Percentiles rank a stretch among this genome's conserved stretches.
phyloP scores from a whole-genome alignment of 345 rosid species.

The Bruguiera sexangula region DNA sequence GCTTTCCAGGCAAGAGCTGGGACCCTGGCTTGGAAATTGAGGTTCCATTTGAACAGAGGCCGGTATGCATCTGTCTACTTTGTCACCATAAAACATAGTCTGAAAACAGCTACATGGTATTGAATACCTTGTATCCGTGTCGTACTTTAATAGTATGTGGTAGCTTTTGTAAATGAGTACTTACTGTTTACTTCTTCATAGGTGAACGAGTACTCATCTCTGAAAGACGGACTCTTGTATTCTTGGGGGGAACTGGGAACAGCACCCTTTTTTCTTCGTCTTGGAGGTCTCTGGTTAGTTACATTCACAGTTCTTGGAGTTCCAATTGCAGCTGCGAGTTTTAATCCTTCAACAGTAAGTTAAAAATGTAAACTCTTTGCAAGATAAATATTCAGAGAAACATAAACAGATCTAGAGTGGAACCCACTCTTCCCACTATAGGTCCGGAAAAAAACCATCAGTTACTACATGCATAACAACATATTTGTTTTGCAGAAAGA shows the following conservation, averaged over 20 bases:
- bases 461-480: neutral
- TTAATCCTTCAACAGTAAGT: conserved; percentile 82
- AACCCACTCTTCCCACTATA: neutral
- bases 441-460: neutral
- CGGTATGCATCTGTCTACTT: conserved; percentile 35
- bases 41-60: conserved; percentile 92
- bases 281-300: conserved; percentile 84
- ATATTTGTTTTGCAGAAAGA: neutral
- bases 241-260: conserved; percentile 90
- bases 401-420: neutral
- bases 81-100: neutral
- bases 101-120: too few relatives aligned
- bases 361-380: neutral
- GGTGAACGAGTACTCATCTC: conserved; percentile 87
- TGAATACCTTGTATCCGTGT: too few relatives aligned
- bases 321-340: conserved; percentile 93
- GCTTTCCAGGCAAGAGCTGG: conserved; percentile 71
- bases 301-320: conserved; percentile 79
- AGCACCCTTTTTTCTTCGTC: conserved; percentile 60
- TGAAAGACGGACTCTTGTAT: conserved; percentile 74
- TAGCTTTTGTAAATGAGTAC: too few relatives aligned
- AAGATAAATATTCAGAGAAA: neutral
- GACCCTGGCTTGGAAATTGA: conserved; percentile 77
- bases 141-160: too few relatives aligned
- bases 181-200: conserved; percentile 20